Conservation (phyloP, 148 eudicot genomes). For the Arbutus unedo region DNA sequence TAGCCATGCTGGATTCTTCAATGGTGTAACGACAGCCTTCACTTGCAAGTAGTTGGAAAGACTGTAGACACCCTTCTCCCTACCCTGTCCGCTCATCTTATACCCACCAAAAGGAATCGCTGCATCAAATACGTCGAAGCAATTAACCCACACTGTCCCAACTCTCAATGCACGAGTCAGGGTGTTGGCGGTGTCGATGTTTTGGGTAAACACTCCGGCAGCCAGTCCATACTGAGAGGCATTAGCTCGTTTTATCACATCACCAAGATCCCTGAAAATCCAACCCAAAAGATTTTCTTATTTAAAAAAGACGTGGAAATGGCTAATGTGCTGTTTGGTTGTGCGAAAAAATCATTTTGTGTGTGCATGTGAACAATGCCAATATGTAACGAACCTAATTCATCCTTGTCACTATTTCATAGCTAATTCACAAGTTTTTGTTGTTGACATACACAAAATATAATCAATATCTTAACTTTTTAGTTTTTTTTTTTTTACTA, state of each 20-base stretch:
- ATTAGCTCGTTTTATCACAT: slow-evolving; percentile 68
- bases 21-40: slow-evolving; percentile 66
- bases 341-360: neutral
- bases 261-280: slow-evolving; percentile 47
- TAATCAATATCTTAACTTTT: too few species aligned
- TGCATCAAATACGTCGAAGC: slow-evolving; percentile 61
- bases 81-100: slow-evolving; percentile 79
- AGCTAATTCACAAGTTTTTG: too few species aligned
- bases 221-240: slow-evolving; percentile 61
- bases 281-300: neutral
- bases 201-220: slow-evolving; percentile 75
- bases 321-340: neutral
- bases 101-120: slow-evolving; percentile 75
- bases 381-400: neutral
- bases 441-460: neutral
- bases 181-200: slow-evolving; percentile 65
- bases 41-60: slow-evolving; percentile 69
- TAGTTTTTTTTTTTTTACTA: too few species aligned
- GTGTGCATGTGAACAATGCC: too few species aligned
- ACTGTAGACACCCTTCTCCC: slow-evolving; percentile 66
- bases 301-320: neutral
- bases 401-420: neutral
- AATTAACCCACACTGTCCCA: slow-evolving; percentile 79
- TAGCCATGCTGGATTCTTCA: slow-evolving; percentile 46
- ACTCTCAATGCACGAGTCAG: slow-evolving; percentile 62